Evolutionary conservation across 495 filamentous ascomycete species (phyloP).

Genomic region (Penicillium steckii): DNA sequence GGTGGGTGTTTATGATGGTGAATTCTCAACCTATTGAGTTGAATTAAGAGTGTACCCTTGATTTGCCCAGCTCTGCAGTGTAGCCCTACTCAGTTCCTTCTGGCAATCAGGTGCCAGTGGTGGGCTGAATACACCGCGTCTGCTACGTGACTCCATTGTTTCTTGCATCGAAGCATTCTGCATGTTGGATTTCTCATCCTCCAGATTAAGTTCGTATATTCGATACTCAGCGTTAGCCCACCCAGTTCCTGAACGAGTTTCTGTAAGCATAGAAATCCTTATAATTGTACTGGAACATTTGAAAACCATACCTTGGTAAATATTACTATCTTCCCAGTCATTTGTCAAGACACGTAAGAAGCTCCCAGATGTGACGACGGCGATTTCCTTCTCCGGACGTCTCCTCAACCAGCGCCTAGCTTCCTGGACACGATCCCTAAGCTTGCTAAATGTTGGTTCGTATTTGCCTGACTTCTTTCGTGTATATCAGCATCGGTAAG

Average conservation of each 20-base stretch:
- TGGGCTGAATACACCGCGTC: constrained; percentile 33
- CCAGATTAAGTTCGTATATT: constrained; percentile 58
- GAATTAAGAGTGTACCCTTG: constrained; percentile 12
- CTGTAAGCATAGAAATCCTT: background rate
- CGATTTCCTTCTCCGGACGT: constrained; percentile 49
- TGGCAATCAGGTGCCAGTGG: constrained; percentile 15
- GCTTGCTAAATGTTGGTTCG: constrained; percentile 45
- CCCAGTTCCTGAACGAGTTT: constrained; percentile 53
- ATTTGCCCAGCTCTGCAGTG: constrained; percentile 14
- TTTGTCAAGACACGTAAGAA: constrained; percentile 69
- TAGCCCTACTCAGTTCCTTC: background rate
- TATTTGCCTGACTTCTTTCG: constrained; percentile 36
- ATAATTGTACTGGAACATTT: background rate
- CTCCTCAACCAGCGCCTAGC: constrained; percentile 58
- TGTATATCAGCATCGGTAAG: background rate
- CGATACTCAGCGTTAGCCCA: constrained; percentile 77
- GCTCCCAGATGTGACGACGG: constrained; percentile 61
- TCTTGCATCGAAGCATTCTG: constrained; percentile 55
- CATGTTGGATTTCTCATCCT: constrained; percentile 3
- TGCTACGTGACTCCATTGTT: constrained; percentile 52
- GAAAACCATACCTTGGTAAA: constrained; percentile 40
- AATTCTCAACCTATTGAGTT: background rate
- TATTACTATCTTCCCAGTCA: constrained; percentile 60
- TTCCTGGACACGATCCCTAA: constrained; percentile 56
- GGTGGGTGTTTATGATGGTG: too few relatives aligned